These are phyloP conservation scores for Aspergillus niger DNA, from an alignment of 2,329 filamentous ascomycete genomes.

Conservation along the genomic window DNA sequence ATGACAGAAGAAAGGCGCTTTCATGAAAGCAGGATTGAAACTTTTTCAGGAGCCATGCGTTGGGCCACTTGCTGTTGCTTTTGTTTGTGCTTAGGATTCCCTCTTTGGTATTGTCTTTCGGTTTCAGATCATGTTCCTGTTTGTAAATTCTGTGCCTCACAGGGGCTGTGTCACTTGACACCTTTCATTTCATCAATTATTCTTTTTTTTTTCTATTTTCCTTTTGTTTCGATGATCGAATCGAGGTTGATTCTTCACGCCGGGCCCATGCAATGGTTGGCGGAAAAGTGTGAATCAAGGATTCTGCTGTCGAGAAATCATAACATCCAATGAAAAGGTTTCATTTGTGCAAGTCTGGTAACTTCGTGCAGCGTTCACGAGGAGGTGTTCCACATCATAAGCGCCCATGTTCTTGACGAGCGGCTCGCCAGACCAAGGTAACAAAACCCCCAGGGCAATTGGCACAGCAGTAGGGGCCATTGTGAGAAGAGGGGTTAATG, in stretches of 20 bases:
- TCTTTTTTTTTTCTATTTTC: not conserved
- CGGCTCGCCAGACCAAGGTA: slow-evolving; percentile 33
- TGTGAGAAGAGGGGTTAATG: not conserved
- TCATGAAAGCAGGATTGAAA: slow-evolving; percentile 17
- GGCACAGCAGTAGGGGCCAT: not conserved
- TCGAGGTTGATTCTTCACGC: slow-evolving; percentile 32
- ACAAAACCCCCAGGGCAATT: slow-evolving; percentile 14
- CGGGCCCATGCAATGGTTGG: slow-evolving; percentile 27
- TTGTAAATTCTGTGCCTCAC: slow-evolving; percentile 33
- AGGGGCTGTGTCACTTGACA: slow-evolving; percentile 17
- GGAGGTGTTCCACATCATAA: slow-evolving; percentile 34
- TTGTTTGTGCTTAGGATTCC: slow-evolving; percentile 27
- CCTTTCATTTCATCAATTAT: slow-evolving; percentile 9
- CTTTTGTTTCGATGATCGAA: slow-evolving; percentile 24
- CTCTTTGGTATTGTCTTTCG: slow-evolving; percentile 20
- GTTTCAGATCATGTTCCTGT: slow-evolving; percentile 12
- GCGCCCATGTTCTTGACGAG: slow-evolving; percentile 36
- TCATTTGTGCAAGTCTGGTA: slow-evolving; percentile 16
- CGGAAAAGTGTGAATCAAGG: slow-evolving; percentile 22
- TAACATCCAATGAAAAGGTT: slow-evolving; percentile 29
- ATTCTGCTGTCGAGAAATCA: slow-evolving; percentile 23
- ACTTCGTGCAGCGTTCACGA: slow-evolving; percentile 15
- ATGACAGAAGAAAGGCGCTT: slow-evolving; percentile 39
- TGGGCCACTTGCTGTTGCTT: slow-evolving; percentile 17
- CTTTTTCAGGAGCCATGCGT: slow-evolving; percentile 4